Conservation (phyloP, 345 rosid genomes). For the Pugionium cornutum region DNA sequence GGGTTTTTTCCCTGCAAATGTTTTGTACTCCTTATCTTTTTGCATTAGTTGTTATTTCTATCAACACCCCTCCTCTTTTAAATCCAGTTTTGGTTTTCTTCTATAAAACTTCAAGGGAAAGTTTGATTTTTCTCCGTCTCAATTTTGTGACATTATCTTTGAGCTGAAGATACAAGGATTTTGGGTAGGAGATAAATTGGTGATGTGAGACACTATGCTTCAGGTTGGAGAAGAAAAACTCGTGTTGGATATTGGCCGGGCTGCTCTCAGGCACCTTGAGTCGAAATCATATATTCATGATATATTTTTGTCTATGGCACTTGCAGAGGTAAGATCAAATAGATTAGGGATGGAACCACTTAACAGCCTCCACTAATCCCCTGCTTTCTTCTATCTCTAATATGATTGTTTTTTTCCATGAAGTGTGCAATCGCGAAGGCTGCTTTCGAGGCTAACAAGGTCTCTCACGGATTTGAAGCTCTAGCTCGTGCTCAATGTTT, state of each 20-base stretch:
- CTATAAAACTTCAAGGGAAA: background rate
- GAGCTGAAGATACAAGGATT: conserved; percentile 4
- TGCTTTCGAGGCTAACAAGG: conserved; percentile 81
- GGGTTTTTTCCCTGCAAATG: conserved; percentile 4
- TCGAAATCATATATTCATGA: conserved; percentile 83
- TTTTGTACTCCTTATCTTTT: conserved; percentile 10
- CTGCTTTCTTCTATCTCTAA: conserved; percentile 64
- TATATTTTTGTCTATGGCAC: conserved; percentile 84
- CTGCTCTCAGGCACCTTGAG: conserved; percentile 76
- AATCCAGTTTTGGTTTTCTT: background rate
- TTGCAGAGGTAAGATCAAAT: conserved; percentile 83
- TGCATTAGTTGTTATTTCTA: conserved; percentile 1
- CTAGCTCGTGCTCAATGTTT: conserved; percentile 92
- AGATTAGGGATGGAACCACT: conserved; percentile 35
- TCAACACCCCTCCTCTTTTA: background rate
- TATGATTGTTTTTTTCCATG: conserved; percentile 64
- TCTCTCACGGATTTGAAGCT: conserved; percentile 94
- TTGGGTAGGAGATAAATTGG: conserved; percentile 29
- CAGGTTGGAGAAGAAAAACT: conserved; percentile 89
- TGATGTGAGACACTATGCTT: conserved; percentile 39
- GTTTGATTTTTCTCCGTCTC: background rate
- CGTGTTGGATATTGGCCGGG: conserved; percentile 75
- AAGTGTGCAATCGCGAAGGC: conserved; percentile 93
- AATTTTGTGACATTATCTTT: conserved; percentile 16
- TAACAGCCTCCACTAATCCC: conserved; percentile 41